phyloP scores from a whole-genome alignment of 2,329 filamentous ascomycete genomes.

The Botrytis fabae region DNA sequence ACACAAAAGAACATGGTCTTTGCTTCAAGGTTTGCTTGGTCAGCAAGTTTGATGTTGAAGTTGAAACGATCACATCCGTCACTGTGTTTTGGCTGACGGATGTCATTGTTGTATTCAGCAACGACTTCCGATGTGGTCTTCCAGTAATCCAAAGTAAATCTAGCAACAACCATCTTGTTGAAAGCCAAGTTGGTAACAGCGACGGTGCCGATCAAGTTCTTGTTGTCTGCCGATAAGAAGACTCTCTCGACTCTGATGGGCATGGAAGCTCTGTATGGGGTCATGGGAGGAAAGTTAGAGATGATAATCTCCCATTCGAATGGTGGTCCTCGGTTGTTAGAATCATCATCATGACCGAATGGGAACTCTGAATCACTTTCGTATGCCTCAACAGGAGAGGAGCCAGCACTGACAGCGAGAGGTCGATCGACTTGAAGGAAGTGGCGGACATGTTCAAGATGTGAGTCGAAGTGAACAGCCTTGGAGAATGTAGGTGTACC shows the following conservation, averaged over 20 bases:
- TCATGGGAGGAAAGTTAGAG: constrained; percentile 76
- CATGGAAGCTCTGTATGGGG: constrained; percentile 59
- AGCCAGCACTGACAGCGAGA: constrained; percentile 91
- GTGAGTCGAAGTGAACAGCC: constrained; percentile 96
- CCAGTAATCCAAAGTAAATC: constrained; percentile 98
- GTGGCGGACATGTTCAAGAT: constrained; percentile 93
- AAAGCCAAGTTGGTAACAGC: constrained; percentile 88
- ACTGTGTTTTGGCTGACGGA: constrained; percentile 63
- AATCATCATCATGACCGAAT: constrained; percentile 57
- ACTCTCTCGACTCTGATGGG: constrained; percentile 83
- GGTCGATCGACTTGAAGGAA: constrained; percentile 93
- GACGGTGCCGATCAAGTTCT: constrained; percentile 78
- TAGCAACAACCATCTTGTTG: constrained; percentile 82
- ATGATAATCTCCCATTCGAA: constrained; percentile 88
- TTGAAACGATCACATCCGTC: constrained; percentile 83
- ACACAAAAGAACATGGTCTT: constrained; percentile 94
- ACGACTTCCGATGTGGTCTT: constrained; percentile 94
- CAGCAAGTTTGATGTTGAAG: constrained; percentile 90
- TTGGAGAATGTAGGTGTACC: constrained; percentile 95
- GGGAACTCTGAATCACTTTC: constrained; percentile 89
- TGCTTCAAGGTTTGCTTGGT: constrained; percentile 84
- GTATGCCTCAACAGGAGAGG: constrained; percentile 85
- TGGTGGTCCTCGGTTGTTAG: constrained; percentile 43
- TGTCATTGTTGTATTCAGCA: constrained; percentile 83
- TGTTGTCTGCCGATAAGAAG: constrained; percentile 85